Evolutionary conservation across 768 basidiomycete genomes (phyloP), one percentile per base, ranked within the genome.

Genomic region (Leccinum imitatum): DNA sequence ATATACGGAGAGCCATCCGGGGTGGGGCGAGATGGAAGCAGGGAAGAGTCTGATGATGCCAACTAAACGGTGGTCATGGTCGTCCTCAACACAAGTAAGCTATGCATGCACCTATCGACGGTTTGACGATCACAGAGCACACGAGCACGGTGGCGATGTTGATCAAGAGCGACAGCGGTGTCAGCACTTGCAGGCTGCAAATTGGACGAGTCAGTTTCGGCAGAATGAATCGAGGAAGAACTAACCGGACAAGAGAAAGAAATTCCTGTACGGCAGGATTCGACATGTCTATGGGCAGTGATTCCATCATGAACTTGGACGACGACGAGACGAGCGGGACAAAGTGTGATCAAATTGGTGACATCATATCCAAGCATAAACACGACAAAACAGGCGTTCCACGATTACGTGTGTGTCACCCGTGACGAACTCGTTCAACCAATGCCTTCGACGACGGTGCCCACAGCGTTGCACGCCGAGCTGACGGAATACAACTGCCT

Each of bases 91-190:
- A n/a, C 7, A 30, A 7, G 11, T 9, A 11, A 30, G 21, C 0
- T 2, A 3, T 9, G 4, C 0, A 74, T 75, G 57, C 59, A 81
- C 85, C 70, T 11, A 91, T 79, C 23, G 84, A 84, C 0, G 93
- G 93, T 19, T 77, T 81, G 30, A 89, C 79, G 19, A 93, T 77
- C 9, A 85, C 62, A 0, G 87, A 71, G 69, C 93, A 95, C 4
- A 92, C 82, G 37, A 89, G 67, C 52, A 89, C 78, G 1, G 85
- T 79, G 0, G 87, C 89, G 47, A 95, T 85, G 68, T 90, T 90
- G 59, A 95, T 84, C 64, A 94, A 80, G 9, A 96, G 79, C 2
- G 90, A 89, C 1, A 96, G 78, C 0, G 94, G 94, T 0, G 93
- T 93, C 50, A 95, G 76, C 21, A 96, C 91, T 71, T 97, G 94